These are phyloP conservation scores for Ophiostoma ips DNA, from an alignment of 2,329 filamentous ascomycete species.

Conservation along the genomic window DNA sequence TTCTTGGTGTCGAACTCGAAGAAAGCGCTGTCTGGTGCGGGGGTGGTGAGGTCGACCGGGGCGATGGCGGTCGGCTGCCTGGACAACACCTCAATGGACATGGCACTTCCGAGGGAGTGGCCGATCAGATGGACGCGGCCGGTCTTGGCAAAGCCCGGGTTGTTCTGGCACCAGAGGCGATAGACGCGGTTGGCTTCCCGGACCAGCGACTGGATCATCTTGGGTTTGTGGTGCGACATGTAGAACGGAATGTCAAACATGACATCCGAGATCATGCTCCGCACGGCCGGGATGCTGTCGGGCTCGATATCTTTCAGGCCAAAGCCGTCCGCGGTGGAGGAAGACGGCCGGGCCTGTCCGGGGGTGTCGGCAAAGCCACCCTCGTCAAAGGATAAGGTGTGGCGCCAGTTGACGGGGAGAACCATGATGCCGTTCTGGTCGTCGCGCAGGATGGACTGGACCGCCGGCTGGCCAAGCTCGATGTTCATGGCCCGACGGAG, in stretches of 20 bases:
- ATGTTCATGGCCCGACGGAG: slow-evolving; percentile 78
- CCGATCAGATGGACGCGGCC: slow-evolving; percentile 86
- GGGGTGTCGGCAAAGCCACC: slow-evolving; percentile 33
- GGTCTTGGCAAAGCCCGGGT: slow-evolving; percentile 65
- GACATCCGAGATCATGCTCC: slow-evolving; percentile 87
- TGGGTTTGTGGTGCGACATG: slow-evolving; percentile 87
- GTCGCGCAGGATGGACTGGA: slow-evolving; percentile 62
- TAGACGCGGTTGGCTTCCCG: slow-evolving; percentile 93
- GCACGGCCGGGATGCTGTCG: slow-evolving; percentile 77
- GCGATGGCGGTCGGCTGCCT: slow-evolving; percentile 67
- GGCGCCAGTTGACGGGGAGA: slow-evolving; percentile 85
- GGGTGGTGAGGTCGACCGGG: slow-evolving; percentile 25
- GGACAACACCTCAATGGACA: slow-evolving; percentile 84
- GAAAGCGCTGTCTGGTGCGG: slow-evolving; percentile 27
- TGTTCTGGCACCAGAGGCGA: slow-evolving; percentile 85
- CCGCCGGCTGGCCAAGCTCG: slow-evolving; percentile 59
- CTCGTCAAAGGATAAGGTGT: slow-evolving; percentile 77
- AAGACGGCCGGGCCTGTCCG: slow-evolving; percentile 31
- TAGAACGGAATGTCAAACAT: slow-evolving; percentile 99
- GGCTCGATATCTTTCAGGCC: slow-evolving; percentile 81
- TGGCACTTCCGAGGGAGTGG: slow-evolving; percentile 86
- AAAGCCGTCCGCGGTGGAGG: slow-evolving; percentile 45
- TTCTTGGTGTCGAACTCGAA: slow-evolving; percentile 91
- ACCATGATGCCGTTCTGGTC: slow-evolving; percentile 88
- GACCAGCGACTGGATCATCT: slow-evolving; percentile 83